Percentiles rank a stretch among this genome's conserved stretches.
Conservation (phyloP, 1,139 yeast genomes). For the Candida mesenterica region DNA sequence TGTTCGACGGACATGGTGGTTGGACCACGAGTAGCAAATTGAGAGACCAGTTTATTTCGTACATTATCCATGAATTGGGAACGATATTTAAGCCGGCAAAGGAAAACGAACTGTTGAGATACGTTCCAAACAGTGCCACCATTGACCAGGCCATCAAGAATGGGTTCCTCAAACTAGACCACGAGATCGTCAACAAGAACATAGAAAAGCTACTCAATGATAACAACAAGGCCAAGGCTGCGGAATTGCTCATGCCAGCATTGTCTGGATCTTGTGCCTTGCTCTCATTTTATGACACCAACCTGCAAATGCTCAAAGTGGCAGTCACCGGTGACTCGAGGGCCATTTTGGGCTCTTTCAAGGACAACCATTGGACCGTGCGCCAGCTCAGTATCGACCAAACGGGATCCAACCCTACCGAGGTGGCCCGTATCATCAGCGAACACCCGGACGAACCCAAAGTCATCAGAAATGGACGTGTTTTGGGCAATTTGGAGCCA, state of each 20-base stretch:
- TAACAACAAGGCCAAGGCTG: slow-evolving; percentile 59
- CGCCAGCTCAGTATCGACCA: slow-evolving; percentile 86
- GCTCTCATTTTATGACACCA: slow-evolving; percentile 81
- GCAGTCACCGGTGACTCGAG: slow-evolving; percentile 98
- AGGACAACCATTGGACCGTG: slow-evolving; percentile 81
- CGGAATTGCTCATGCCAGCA: slow-evolving; percentile 85
- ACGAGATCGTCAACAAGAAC: slow-evolving; percentile 78
- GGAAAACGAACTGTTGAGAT: slow-evolving; percentile 47
- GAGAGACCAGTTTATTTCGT: slow-evolving; percentile 72
- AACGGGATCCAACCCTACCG: slow-evolving; percentile 89
- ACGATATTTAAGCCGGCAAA: slow-evolving; percentile 58
- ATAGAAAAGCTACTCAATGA: slow-evolving; percentile 66
- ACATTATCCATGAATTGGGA: slow-evolving; percentile 76
- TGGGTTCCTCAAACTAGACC: slow-evolving; percentile 82
- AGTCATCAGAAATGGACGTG: slow-evolving; percentile 83
- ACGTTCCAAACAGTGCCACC: slow-evolving; percentile 61
- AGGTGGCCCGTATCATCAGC: slow-evolving; percentile 74
- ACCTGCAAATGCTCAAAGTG: slow-evolving; percentile 68
- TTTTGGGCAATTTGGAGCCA: slow-evolving; percentile 93
- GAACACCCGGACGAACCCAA: slow-evolving; percentile 93
- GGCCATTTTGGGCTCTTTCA: slow-evolving; percentile 78
- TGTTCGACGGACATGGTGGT: slow-evolving; percentile 97
- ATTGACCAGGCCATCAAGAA: slow-evolving; percentile 77
- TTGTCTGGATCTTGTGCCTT: slow-evolving; percentile 94
- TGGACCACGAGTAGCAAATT: slow-evolving; percentile 88